Evolutionary conservation across 2,329 filamentous ascomycete genomes (phyloP).

Genomic region (Aspergillus pseudoterreus): DNA sequence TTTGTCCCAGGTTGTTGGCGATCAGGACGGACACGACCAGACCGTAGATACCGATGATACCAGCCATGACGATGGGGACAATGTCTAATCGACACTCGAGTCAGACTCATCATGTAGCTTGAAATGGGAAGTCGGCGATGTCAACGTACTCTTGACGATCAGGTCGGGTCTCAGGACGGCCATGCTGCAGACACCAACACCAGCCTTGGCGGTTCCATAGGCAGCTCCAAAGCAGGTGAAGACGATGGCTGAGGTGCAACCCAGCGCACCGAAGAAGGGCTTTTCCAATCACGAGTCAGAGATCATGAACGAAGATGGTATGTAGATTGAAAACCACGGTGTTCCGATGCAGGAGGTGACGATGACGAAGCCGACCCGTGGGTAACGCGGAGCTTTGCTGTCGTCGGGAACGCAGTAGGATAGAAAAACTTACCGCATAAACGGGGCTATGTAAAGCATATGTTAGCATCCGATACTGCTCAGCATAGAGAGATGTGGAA

Average conservation of each 20-base stretch:
- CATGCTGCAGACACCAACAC: constrained; percentile 97
- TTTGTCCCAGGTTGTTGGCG: constrained; percentile 71
- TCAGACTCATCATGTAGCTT: constrained; percentile 3
- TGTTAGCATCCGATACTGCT: constrained; percentile 18
- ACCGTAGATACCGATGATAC: constrained; percentile 99
- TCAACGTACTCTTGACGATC: constrained; percentile 93
- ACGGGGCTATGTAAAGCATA: constrained; percentile 66
- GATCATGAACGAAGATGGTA: constrained; percentile 6
- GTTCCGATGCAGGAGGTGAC: constrained; percentile 7
- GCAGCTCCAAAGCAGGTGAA: constrained; percentile 96
- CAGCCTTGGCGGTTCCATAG: constrained; percentile 98
- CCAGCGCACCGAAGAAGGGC: constrained; percentile 97
- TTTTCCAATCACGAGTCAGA: constrained; percentile 30
- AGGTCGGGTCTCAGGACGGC: constrained; percentile 96
- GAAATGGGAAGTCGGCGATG: background rate
- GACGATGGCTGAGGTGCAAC: constrained; percentile 90
- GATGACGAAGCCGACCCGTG: constrained; percentile 10
- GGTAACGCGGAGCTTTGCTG: constrained; percentile 13
- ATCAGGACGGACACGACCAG: constrained; percentile 85
- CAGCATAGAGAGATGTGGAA: background rate
- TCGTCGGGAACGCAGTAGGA: constrained; percentile 3
- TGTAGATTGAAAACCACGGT: constrained; percentile 6
- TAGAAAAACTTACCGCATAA: constrained; percentile 81
- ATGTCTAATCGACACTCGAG: constrained; percentile 63
- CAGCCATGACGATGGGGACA: constrained; percentile 99